Conservation (phyloP, 169 alveolate genomes). For the Cryptosporidium xiaoi region DNA sequence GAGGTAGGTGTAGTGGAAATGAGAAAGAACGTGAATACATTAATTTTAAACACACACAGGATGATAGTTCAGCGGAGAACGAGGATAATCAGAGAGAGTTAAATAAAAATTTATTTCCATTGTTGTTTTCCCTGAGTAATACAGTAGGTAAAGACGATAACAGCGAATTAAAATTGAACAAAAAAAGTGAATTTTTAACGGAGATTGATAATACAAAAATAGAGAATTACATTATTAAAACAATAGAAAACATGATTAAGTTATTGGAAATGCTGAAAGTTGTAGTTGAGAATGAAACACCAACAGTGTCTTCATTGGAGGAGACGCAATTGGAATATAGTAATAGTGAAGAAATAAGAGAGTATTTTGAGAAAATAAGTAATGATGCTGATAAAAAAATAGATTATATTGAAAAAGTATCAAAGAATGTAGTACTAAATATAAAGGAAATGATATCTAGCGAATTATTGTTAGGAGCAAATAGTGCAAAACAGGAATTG, state of each 20-base stretch:
- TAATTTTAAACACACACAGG: no score
- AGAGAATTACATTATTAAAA: no score
- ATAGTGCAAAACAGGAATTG: constrained; percentile 50
- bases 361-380: neutral
- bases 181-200: no score
- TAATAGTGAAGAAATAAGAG: neutral
- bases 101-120: no score
- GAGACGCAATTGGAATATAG: constrained; percentile 40
- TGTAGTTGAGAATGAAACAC: constrained; percentile 45
- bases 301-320: constrained; percentile 36
- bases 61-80: no score
- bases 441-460: constrained; percentile 39
- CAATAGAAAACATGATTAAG: constrained; percentile 7
- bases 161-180: no score
- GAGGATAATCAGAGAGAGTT: no score
- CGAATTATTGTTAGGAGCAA: constrained; percentile 59
- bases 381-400: neutral
- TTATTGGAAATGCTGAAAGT: constrained; percentile 33
- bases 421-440: constrained; percentile 12
- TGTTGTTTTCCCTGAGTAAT: no score
- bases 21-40: no score
- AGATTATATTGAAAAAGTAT: constrained; percentile 25
- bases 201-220: no score
- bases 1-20: no score
- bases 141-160: no score